A percentile compares a stretch with the other conserved stretches of the same genome.
Conservation (phyloP, 805 yeast genomes). For the Yarrowia hollandica region DNA sequence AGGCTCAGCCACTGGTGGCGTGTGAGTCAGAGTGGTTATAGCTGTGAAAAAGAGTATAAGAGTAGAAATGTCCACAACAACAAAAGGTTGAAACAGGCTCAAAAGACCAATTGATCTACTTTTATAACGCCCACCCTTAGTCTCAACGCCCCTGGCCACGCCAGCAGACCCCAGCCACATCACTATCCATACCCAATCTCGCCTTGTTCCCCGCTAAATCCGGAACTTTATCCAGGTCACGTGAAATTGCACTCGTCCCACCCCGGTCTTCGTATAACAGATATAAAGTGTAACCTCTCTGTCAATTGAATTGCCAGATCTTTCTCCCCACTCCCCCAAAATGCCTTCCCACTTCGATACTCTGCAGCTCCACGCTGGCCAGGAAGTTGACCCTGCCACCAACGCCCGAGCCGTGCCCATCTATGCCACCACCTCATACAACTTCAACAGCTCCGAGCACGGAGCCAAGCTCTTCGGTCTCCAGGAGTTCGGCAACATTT, state of each 20-base stretch:
- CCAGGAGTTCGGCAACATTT: constrained; percentile 80
- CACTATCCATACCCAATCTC: too few species aligned
- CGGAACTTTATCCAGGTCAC: constrained; percentile 6
- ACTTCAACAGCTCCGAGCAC: constrained; percentile 81
- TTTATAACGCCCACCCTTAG: too few species aligned
- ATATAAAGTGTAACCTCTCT: background rate
- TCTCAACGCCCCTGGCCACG: too few species aligned
- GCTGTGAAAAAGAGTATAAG: background rate
- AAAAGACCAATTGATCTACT: too few species aligned
- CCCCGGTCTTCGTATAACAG: background rate
- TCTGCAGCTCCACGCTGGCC: constrained; percentile 93
- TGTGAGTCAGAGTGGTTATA: background rate
- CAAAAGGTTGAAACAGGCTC: too few species aligned
- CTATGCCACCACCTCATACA: constrained; percentile 87
- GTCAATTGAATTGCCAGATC: background rate
- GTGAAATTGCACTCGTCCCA: background rate
- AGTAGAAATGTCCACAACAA: too few species aligned
- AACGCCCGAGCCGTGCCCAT: constrained; percentile 90
- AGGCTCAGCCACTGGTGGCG: constrained; percentile 1
- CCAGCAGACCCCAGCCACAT: too few species aligned
- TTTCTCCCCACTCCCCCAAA: background rate
- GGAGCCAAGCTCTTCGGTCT: constrained; percentile 90
- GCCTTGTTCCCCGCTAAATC: background rate
- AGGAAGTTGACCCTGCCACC: constrained; percentile 61
- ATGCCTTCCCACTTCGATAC: constrained; percentile 71